Base-by-base conservation (phyloP, 2,329 filamentous ascomycete species). In the Colletotrichum incanum region DNA sequence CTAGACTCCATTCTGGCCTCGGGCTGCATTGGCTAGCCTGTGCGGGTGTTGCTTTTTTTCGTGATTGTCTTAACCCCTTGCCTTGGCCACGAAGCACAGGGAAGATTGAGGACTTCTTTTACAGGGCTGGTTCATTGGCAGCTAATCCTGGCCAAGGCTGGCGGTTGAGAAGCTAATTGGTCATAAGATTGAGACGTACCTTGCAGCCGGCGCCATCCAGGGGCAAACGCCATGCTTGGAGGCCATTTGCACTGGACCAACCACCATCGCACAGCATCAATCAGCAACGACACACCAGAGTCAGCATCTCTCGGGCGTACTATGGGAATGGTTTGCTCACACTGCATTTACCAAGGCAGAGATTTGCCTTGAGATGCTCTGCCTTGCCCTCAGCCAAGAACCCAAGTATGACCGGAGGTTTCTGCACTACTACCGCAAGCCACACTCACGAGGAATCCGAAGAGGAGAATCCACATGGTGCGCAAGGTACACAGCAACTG, bases 161-260 rank as follows among this genome's bases (percentile, higher is more conserved):
- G 68, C 68, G 68, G 50, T 52, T 71, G 41, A 11, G 31, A 41
- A 26, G 41, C 20, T 67, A 41, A 68, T 68, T 71, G 68, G 68
- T 26, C 20, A 39, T 2, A 18, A n/a, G 18, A 28, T 8, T 1
- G 8, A 43, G 16, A 28, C 39, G 63, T 67, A 55, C 63, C 63
- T 71, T 67, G 65, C 41, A 43, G 56, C 43, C 43, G 39, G 49
- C 47, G 63, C 47, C n/a, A 23, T 60, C 5, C 41, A 71, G 64
- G 64, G 68, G 56, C 43, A 56, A 45, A 26, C 49, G 41, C 68
- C 61, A 11, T n/a, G 45, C 49, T 39, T 23, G 41, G 34, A 34
- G 28, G 26, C 23, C 49, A 20, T 52, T 31, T 52, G 28, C 16
- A 34, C 28, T 54, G 18, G 39, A 41, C 41, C 41, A 47, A 45